Conservation (phyloP, 148 eudicot genomes). For the Nyssa sinensis region DNA sequence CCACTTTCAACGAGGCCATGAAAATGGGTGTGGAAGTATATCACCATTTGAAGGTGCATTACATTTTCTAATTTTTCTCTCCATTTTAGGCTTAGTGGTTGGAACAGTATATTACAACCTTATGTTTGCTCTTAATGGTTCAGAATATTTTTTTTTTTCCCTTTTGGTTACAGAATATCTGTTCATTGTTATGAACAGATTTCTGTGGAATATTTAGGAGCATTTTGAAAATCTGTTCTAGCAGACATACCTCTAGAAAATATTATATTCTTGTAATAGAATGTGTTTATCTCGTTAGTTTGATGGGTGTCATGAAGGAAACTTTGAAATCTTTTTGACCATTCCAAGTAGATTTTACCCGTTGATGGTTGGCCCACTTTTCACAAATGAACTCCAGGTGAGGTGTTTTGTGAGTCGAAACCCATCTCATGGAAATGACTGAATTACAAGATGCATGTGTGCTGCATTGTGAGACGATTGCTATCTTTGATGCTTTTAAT, state of each 20-base stretch:
- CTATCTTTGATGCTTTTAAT: background rate
- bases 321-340: background rate
- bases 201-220: too few relatives aligned
- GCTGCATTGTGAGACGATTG: background rate
- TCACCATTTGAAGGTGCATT: constrained; percentile 77
- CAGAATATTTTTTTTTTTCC: too few relatives aligned
- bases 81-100: too few relatives aligned
- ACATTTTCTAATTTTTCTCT: background rate
- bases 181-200: background rate
- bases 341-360: background rate
- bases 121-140: too few relatives aligned
- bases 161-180: too few relatives aligned
- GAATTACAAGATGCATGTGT: too few relatives aligned
- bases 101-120: background rate
- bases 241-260: background rate
- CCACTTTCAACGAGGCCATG: constrained; percentile 89
- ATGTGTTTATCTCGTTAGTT: background rate
- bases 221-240: background rate
- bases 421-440: background rate
- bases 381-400: background rate
- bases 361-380: background rate
- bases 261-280: too few relatives aligned
- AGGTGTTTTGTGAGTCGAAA: too few relatives aligned
- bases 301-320: background rate
- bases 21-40: constrained; percentile 98